Conservation (phyloP, 2,329 filamentous ascomycete species). For the Cladophialophora bantiana region DNA sequence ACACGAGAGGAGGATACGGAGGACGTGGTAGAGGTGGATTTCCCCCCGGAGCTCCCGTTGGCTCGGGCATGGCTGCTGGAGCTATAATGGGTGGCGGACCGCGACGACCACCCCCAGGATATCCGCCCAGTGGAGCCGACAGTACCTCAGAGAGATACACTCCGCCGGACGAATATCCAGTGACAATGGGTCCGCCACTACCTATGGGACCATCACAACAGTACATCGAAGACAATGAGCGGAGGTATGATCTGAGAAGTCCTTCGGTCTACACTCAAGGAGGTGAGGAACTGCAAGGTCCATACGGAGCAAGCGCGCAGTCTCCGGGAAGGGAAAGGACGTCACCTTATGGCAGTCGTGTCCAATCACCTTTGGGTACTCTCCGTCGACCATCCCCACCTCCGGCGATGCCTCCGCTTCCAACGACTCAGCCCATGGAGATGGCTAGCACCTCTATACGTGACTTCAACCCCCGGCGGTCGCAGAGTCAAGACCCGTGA, state of each 20-base stretch:
- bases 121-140: slow-evolving; percentile 51
- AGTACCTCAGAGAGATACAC: slow-evolving; percentile 51
- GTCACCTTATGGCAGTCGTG: slow-evolving; percentile 37
- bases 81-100: slow-evolving; percentile 49
- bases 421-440: slow-evolving; percentile 52
- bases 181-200: slow-evolving; percentile 25
- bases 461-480: slow-evolving; percentile 25
- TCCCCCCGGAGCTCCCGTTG: slow-evolving; percentile 38
- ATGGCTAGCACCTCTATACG: slow-evolving; percentile 21
- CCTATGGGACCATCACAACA: slow-evolving; percentile 28
- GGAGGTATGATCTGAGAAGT: slow-evolving; percentile 42
- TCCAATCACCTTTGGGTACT: slow-evolving; percentile 48
- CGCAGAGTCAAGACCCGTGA: slow-evolving; percentile 37
- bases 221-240: slow-evolving; percentile 39
- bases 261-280: slow-evolving; percentile 35
- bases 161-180: slow-evolving; percentile 44
- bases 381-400: slow-evolving; percentile 63
- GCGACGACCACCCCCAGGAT: slow-evolving; percentile 57
- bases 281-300: slow-evolving; percentile 61
- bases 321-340: slow-evolving; percentile 44
- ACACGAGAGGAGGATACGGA: slow-evolving; percentile 44
- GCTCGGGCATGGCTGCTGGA: slow-evolving; percentile 54
- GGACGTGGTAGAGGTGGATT: slow-evolving; percentile 38
- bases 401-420: slow-evolving; percentile 63
- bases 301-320: slow-evolving; percentile 64